Percentiles rank a stretch among this genome's conserved stretches.
These are phyloP conservation scores for Phytophthora uliginosa DNA, from an alignment of 352 stramenopile genomes.

Conservation along the genomic window DNA sequence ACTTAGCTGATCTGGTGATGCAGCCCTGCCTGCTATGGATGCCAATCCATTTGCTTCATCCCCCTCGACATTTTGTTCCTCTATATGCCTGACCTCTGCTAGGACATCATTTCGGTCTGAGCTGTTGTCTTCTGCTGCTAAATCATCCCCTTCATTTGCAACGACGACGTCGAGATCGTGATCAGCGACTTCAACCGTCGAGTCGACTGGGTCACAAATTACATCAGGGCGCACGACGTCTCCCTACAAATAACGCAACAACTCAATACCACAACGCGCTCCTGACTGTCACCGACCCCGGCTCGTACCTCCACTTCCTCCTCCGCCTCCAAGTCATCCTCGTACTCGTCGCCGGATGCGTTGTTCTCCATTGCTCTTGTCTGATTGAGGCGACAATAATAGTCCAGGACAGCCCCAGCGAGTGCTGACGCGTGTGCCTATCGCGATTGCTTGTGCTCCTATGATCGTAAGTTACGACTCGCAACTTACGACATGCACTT, in stretches of 20 bases:
- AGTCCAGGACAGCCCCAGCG: conserved; percentile 9
- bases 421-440: conserved; percentile 8
- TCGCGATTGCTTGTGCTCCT: background rate
- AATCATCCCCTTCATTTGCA: background rate
- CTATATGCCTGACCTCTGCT: background rate
- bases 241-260: conserved; percentile 1
- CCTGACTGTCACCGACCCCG: background rate
- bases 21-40: background rate
- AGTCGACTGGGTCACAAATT: background rate
- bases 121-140: background rate
- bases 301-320: background rate
- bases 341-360: conserved; percentile 9
- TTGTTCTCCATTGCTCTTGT: conserved; percentile 6
- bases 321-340: conserved; percentile 18
- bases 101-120: background rate
- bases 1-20: background rate
- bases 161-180: background rate
- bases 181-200: background rate
- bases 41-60: background rate
- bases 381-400: conserved; percentile 20
- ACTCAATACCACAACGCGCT: background rate
- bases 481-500: background rate
- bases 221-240: background rate
- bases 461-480: background rate
- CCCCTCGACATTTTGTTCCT: background rate